Conservation (phyloP, 306 rosid genomes). For the Pterocarpus macrocarpus region DNA sequence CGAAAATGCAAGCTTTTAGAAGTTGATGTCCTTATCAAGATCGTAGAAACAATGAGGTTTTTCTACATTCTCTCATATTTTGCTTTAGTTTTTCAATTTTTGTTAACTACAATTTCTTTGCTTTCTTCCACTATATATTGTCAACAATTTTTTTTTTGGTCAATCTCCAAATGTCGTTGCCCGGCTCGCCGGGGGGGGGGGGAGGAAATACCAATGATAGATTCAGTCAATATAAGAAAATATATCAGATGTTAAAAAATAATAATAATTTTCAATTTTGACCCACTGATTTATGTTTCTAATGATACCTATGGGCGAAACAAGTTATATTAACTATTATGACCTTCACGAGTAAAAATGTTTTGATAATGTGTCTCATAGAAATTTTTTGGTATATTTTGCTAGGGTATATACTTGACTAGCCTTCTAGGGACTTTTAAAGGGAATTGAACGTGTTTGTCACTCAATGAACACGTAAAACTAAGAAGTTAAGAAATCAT, state of each 20-base stretch:
- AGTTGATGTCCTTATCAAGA: neutral
- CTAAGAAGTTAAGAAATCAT: conserved; percentile 12
- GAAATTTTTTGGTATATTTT: neutral
- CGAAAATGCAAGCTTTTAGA: neutral
- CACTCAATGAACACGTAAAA: neutral
- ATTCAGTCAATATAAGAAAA: no score
- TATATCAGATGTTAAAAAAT: no score
- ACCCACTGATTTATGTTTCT: no score
- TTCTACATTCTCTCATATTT: no score
- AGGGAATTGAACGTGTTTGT: neutral
- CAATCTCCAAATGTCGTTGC: no score
- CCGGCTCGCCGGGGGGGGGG: no score
- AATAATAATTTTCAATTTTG: no score
- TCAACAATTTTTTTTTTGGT: no score
- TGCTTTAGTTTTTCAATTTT: neutral
- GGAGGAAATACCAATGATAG: no score
- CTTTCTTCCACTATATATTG: no score
- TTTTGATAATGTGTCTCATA: neutral
- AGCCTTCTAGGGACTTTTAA: neutral
- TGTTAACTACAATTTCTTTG: no score
- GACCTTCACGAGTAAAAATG: neutral
- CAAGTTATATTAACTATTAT: neutral
- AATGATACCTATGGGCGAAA: no score
- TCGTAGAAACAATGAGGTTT: neutral
- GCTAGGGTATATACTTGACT: neutral